Evolutionary conservation across 2,329 filamentous ascomycete genomes (phyloP).

Genomic region (Penicillium decumbens): DNA sequence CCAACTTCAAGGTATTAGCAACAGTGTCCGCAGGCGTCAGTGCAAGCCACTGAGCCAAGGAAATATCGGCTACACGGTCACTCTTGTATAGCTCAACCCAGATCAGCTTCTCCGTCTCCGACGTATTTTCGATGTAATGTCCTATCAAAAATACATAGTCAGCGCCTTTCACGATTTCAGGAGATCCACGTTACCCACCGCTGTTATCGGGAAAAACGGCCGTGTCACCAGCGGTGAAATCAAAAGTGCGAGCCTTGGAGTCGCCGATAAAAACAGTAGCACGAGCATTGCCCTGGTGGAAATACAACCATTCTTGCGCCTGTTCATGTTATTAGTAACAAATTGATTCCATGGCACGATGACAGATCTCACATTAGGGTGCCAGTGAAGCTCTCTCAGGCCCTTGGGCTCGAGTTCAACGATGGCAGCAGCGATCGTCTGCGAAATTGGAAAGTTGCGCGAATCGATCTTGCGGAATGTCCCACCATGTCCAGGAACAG

Average conservation of each 20-base stretch:
- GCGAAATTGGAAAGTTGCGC: conserved; percentile 62
- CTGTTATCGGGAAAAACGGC: conserved; percentile 63
- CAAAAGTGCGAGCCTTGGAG: conserved; percentile 59
- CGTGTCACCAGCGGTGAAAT: conserved; percentile 64
- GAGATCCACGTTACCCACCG: conserved; percentile 22
- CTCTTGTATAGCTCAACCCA: conserved; percentile 68
- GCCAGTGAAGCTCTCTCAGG: conserved; percentile 65
- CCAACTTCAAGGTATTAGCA: conserved; percentile 16
- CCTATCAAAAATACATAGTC: conserved; percentile 30
- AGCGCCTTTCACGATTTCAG: not conserved
- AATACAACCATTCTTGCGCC: conserved; percentile 69
- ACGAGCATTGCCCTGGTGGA: conserved; percentile 58
- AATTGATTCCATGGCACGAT: not conserved
- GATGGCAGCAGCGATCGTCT: conserved; percentile 61
- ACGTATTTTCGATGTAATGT: conserved; percentile 67
- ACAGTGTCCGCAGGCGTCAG: conserved; percentile 50
- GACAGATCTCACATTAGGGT: conserved; percentile 56
- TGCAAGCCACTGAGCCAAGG: conserved; percentile 64
- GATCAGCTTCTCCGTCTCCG: conserved; percentile 58
- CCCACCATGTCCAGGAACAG: conserved; percentile 59
- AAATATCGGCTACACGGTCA: conserved; percentile 62
- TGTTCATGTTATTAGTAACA: conserved; percentile 26
- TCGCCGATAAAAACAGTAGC: conserved; percentile 63
- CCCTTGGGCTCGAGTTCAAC: conserved; percentile 61
- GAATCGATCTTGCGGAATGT: conserved; percentile 62